phyloP scores from a whole-genome alignment of 108 stramenopile genomes.

The Craspedostauros australis region DNA sequence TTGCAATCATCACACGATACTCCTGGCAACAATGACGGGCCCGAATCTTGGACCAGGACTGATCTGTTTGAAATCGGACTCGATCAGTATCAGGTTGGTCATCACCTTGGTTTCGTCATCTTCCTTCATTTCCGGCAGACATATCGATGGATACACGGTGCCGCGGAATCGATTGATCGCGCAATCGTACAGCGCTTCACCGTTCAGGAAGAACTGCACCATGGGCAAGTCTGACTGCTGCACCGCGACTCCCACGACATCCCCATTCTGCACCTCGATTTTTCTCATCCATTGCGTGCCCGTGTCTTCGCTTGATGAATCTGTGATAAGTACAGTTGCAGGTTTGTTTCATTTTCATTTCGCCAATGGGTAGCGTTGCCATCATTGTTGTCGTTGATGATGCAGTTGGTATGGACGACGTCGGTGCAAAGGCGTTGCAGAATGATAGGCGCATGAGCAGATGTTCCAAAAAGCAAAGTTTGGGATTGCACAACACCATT shows the following conservation, averaged over 20 bases:
- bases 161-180: slow-evolving; percentile 78
- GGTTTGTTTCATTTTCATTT: too few relatives aligned
- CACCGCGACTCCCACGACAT: slow-evolving; percentile 72
- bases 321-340: slow-evolving; percentile 5
- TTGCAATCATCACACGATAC: slow-evolving; percentile 47
- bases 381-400: too few relatives aligned
- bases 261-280: slow-evolving; percentile 54
- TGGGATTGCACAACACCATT: too few relatives aligned
- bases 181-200: slow-evolving; percentile 60
- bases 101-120: slow-evolving; percentile 31
- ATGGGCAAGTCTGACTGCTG: slow-evolving; percentile 82
- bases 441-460: too few relatives aligned
- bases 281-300: slow-evolving; percentile 64
- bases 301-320: slow-evolving; percentile 25
- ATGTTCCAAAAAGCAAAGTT: too few relatives aligned
- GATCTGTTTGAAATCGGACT: slow-evolving; percentile 57
- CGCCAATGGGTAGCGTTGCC: too few relatives aligned
- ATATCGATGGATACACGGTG: slow-evolving; percentile 64
- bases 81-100: slow-evolving; percentile 51
- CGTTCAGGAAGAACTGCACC: slow-evolving; percentile 80
- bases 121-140: slow-evolving; percentile 33
- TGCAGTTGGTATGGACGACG: too few relatives aligned
- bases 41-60: slow-evolving; percentile 72
- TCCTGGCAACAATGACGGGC: slow-evolving; percentile 70
- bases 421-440: too few relatives aligned